Conservation (phyloP, 139 green algal species). For the Chlamydomonas eustigma region DNA sequence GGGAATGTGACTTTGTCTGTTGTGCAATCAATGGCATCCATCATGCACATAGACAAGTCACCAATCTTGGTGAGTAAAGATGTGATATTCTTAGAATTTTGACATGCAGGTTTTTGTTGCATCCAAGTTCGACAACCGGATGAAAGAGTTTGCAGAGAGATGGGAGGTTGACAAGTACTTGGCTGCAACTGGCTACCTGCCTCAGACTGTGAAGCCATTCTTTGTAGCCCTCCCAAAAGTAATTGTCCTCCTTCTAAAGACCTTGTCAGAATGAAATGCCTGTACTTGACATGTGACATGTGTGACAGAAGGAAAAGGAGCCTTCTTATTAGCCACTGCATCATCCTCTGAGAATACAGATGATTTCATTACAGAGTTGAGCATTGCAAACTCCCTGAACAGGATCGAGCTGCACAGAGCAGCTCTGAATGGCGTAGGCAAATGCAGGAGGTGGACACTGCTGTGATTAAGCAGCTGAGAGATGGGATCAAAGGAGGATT, state of each 20-base stretch:
- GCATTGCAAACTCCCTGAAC: too few species aligned
- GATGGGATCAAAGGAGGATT: constrained; percentile 69
- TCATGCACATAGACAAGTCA: too few species aligned
- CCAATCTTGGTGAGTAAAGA: too few species aligned
- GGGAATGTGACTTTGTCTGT: too few species aligned
- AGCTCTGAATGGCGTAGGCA: constrained; percentile 72
- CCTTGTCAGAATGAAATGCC: background rate
- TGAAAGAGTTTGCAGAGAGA: constrained; percentile 88
- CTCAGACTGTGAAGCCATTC: constrained; percentile 78
- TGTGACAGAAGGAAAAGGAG: too few species aligned
- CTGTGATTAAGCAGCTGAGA: constrained; percentile 55
- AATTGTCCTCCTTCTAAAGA: background rate
- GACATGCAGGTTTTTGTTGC: constrained; percentile 74
- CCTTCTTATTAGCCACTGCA: too few species aligned
- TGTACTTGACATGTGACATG: too few species aligned
- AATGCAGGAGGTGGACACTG: constrained; percentile 72
- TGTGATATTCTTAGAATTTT: too few species aligned
- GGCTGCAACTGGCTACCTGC: constrained; percentile 80
- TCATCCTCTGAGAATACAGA: too few species aligned
- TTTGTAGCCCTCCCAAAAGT: constrained; percentile 93
- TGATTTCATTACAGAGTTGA: too few species aligned
- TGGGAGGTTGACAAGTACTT: constrained; percentile 95
- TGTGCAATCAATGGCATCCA: too few species aligned
- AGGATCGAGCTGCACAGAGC: constrained; percentile 61
- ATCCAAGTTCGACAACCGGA: constrained; percentile 94